phyloP scores from a whole-genome alignment of 768 basidiomycete species.

The Cystofilobasidium capitatum region DNA sequence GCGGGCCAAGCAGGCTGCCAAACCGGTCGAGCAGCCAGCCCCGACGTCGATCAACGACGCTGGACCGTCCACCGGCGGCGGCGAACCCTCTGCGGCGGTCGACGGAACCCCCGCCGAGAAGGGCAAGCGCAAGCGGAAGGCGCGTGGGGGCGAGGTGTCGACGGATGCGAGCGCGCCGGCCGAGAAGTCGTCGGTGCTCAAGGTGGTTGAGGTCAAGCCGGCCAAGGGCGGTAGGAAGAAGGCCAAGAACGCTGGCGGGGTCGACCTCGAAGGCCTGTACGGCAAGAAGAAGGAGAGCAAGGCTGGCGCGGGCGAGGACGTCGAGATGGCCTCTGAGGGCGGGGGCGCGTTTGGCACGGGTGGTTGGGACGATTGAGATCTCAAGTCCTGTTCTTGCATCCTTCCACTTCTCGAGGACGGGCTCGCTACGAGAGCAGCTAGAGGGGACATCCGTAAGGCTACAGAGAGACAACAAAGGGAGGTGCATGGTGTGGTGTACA shows the following conservation, averaged over 20 bases:
- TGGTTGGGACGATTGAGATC: slow-evolving; percentile 3
- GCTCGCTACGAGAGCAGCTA: too few relatives aligned
- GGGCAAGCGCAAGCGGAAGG: neutral
- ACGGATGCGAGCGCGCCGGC: neutral
- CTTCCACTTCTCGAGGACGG: too few relatives aligned
- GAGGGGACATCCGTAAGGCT: too few relatives aligned
- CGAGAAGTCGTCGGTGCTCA: slow-evolving; percentile 27
- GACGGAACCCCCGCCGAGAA: neutral
- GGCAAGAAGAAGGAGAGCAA: neutral
- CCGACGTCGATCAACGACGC: too few relatives aligned
- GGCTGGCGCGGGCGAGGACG: neutral
- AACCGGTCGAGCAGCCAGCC: neutral
- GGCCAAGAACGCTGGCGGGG: neutral
- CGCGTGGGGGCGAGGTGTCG: neutral
- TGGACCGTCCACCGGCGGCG: neutral
- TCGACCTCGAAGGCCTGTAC: neutral
- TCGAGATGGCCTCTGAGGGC: neutral
- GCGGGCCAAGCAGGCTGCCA: slow-evolving; percentile 2
- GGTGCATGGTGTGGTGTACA: too few relatives aligned
- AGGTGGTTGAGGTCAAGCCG: slow-evolving; percentile 25
- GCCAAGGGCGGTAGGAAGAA: slow-evolving; percentile 1
- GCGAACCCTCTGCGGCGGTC: neutral
- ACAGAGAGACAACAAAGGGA: too few relatives aligned
- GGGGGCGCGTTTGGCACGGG: neutral
- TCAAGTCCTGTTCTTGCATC: too few relatives aligned